A percentile compares a stretch with the other conserved stretches of the same genome.
Conservation (phyloP, 805 yeast genomes). For the Torulaspora maleeae region DNA sequence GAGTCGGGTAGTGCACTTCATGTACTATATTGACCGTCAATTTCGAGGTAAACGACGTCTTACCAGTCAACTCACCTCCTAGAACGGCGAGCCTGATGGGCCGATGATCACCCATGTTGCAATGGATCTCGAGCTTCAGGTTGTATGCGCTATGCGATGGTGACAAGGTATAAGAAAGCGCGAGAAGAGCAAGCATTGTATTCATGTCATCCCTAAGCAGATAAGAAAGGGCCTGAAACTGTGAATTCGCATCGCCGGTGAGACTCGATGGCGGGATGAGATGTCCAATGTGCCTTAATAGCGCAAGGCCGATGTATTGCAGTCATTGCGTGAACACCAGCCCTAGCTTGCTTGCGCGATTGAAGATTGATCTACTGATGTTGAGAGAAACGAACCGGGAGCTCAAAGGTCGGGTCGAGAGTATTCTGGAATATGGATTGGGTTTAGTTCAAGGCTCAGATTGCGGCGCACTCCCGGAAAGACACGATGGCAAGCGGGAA, state of each 20-base stretch:
- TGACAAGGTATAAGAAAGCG: background rate
- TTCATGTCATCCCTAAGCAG: background rate
- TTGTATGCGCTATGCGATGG: background rate
- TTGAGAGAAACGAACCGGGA: constrained; percentile 13
- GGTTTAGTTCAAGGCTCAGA: constrained; percentile 5
- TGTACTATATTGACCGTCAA: constrained; percentile 46
- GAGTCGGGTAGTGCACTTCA: constrained; percentile 74
- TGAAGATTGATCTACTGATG: constrained; percentile 17
- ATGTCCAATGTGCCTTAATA: constrained; percentile 24
- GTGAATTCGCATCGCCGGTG: background rate
- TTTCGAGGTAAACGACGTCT: constrained; percentile 52
- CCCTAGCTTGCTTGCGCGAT: constrained; percentile 21
- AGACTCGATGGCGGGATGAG: constrained; percentile 10
- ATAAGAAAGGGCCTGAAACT: background rate
- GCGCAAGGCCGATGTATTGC: constrained; percentile 22
- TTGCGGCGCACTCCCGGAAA: background rate
- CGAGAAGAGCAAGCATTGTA: background rate
- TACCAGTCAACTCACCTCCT: constrained; percentile 58
- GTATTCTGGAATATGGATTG: constrained; percentile 20
- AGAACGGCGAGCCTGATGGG: constrained; percentile 57
- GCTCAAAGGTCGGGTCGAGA: constrained; percentile 20
- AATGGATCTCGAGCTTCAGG: background rate
- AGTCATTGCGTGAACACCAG: constrained; percentile 29
- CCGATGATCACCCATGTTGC: constrained; percentile 18
- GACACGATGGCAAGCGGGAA: background rate